phyloP scores from a whole-genome alignment of 208 protist species.

The Leishmania gerbilli region DNA sequence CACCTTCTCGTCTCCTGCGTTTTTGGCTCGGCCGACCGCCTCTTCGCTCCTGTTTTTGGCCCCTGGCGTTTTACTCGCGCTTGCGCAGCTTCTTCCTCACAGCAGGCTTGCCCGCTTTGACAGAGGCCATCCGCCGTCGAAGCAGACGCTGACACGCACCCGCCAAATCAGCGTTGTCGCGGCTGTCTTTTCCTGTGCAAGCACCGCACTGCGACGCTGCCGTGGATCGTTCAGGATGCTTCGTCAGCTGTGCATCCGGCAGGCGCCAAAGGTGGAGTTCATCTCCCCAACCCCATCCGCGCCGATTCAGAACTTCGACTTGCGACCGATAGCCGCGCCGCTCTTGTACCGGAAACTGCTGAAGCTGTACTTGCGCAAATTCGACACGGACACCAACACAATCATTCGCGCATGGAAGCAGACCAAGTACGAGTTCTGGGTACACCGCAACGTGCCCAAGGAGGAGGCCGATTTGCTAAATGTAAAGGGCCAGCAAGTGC shows the following conservation, averaged over 20 bases:
- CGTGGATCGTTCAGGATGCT: conserved; percentile 15
- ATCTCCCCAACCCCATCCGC: conserved; percentile 68
- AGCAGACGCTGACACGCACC: not conserved
- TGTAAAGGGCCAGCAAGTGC: conserved; percentile 75
- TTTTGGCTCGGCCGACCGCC: not conserved
- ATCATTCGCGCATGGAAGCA: conserved; percentile 87
- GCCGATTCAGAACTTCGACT: conserved; percentile 50
- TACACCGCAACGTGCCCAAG: conserved; percentile 40
- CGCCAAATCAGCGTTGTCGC: not conserved
- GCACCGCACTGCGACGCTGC: not conserved
- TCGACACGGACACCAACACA: conserved; percentile 85
- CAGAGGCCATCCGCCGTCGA: not conserved
- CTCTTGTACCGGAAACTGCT: conserved; percentile 80
- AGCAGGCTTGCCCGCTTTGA: not conserved
- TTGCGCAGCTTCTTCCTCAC: not conserved
- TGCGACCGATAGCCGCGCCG: conserved; percentile 59
- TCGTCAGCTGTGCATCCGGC: conserved; percentile 17
- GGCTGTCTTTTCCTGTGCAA: not conserved
- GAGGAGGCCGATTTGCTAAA: conserved; percentile 73
- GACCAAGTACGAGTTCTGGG: conserved; percentile 90
- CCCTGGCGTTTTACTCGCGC: not conserved
- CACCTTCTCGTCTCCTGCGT: not conserved
- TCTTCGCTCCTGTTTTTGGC: not conserved
- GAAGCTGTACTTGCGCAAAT: conserved; percentile 86
- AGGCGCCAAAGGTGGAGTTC: conserved; percentile 64